A percentile compares a stretch with the other conserved stretches of the same genome.
phyloP scores from a whole-genome alignment of 176 grass and related monocot genomes.

The Hordeum marinum region DNA sequence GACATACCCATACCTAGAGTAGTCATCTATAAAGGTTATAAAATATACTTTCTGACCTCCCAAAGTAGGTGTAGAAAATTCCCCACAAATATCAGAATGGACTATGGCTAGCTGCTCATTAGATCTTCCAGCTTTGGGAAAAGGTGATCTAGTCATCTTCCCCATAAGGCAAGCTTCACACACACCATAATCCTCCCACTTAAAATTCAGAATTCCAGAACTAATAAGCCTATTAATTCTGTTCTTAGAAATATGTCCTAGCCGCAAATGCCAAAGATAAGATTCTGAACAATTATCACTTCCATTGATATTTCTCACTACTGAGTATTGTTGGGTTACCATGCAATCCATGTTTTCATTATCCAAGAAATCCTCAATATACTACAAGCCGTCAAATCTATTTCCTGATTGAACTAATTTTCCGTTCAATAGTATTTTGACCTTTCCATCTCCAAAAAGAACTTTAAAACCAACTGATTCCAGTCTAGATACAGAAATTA shows the following conservation, averaged over 20 bases:
- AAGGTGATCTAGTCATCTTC: background rate
- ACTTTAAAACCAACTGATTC: background rate
- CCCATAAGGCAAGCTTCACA: background rate
- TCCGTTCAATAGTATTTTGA: background rate
- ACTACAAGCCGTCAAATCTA: background rate
- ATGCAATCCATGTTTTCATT: background rate
- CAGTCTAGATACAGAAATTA: background rate
- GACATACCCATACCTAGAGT: background rate
- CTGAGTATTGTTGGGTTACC: background rate
- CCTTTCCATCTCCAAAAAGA: background rate
- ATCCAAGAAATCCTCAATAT: background rate
- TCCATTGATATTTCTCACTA: background rate
- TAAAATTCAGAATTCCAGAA: slow-evolving; percentile 22
- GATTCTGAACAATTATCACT: background rate
- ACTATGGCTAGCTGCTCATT: background rate
- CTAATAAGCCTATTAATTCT: slow-evolving; percentile 18
- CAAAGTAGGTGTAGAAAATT: no score
- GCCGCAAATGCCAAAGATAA: background rate
- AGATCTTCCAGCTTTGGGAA: background rate
- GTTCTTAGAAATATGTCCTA: slow-evolving; percentile 10
- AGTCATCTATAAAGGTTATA: background rate
- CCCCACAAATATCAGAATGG: background rate
- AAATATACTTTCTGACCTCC: background rate
- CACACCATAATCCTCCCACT: slow-evolving; percentile 2
- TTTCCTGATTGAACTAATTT: background rate